These are phyloP conservation scores for Cryptosporidium bovis DNA, from an alignment of 169 alveolate species.

Conservation along the genomic window DNA sequence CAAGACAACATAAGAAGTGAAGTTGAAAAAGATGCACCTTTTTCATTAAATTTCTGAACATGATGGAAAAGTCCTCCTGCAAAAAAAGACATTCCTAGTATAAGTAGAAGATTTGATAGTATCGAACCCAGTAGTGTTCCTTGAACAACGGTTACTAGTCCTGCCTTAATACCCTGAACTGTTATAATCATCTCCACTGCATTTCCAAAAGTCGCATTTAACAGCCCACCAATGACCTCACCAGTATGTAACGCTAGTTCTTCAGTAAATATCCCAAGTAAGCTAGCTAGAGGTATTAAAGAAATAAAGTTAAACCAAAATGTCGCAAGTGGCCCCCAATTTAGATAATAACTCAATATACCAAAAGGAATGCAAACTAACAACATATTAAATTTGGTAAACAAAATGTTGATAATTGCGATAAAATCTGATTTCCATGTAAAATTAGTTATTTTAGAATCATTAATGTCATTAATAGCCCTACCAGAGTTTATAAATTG, in stretches of 20 bases:
- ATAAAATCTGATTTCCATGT: slow-evolving; percentile 77
- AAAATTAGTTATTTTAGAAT: slow-evolving; percentile 54
- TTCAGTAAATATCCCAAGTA: slow-evolving; percentile 88
- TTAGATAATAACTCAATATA: slow-evolving; percentile 76
- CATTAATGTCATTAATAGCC: slow-evolving; percentile 27
- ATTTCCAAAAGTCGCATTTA: slow-evolving; percentile 91
- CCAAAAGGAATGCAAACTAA: slow-evolving; percentile 82
- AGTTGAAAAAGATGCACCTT: slow-evolving; percentile 87
- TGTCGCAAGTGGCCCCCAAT: slow-evolving; percentile 78
- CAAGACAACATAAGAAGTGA: slow-evolving; percentile 84
- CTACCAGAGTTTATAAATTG: slow-evolving; percentile 40
- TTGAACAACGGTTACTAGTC: slow-evolving; percentile 86
- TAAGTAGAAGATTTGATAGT: slow-evolving; percentile 85
- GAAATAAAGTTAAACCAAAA: slow-evolving; percentile 85
- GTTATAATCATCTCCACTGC: slow-evolving; percentile 90
- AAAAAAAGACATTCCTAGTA: slow-evolving; percentile 88
- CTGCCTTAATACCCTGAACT: slow-evolving; percentile 84
- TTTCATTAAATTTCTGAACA: slow-evolving; percentile 86
- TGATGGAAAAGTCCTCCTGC: slow-evolving; percentile 88
- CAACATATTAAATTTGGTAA: slow-evolving; percentile 76
- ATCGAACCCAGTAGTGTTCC: slow-evolving; percentile 89
- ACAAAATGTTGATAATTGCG: slow-evolving; percentile 74
- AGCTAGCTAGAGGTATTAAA: slow-evolving; percentile 85
- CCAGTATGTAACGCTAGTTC: slow-evolving; percentile 88
- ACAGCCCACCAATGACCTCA: slow-evolving; percentile 86